Base-by-base conservation (phyloP, 305 asterid species). In the Solanum hybrid region DNA sequence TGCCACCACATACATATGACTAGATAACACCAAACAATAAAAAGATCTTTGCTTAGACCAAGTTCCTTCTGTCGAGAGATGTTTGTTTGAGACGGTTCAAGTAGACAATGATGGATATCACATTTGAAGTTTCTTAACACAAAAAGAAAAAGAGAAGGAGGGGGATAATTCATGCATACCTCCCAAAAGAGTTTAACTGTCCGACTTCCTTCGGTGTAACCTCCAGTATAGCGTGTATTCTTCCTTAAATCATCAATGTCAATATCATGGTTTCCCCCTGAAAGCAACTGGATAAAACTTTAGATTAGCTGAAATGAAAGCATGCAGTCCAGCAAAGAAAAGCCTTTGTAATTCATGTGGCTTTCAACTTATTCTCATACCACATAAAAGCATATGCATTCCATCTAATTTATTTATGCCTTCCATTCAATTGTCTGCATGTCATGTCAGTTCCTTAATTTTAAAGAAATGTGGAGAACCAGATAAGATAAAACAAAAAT, bases 201-300 rank as follows among this genome's bases (percentile, higher is more conserved):
- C 73, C 99, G 96, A 92, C 97, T 97, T 89, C 98, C 97, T 92
- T 95, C 99, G 60, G 92, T 92, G 91, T 95, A 96, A 86, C 99
- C 99, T 88, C 99, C 99, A 31, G 98, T 95, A 91, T 96, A 97
- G 60, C 94, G 96, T 4, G 99, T 95, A 91, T 95, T 93, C 92
- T 93, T 94, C 93, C 94, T 94, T 93, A 97, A 93, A 92, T 97
- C 99, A 91, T 93, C 97, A 90, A 93, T 95, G 91, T 97, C 99
- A 93, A 97, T 96, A 93, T 96, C 99, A 91, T 94, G 95, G 89
- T 94, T 93, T 89, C 99, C 99, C 66, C 99, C 99, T n/a, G 99
- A 95, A 89, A 97, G 98, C 90, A 97, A 92, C 99, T 97, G 95
- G 91, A 90, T 86, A 78, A 22, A 88, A 27, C 37, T 81, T 80